These are phyloP conservation scores for Malus orientalis DNA, from an alignment of 306 rosid species.

Conservation along the genomic window DNA sequence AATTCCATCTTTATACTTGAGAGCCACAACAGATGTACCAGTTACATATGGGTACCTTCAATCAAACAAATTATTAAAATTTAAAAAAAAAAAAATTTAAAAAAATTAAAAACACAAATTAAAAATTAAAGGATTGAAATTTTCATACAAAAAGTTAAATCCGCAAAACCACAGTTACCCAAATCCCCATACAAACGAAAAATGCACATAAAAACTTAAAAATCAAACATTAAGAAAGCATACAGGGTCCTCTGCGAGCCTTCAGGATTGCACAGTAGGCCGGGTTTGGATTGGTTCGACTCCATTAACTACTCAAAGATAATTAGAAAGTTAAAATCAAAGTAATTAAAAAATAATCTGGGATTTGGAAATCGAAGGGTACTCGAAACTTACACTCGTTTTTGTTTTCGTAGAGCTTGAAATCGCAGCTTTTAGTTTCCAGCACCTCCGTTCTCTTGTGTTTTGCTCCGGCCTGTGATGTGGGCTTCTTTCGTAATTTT, in stretches of 20 bases:
- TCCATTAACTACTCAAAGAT: constrained; percentile 18
- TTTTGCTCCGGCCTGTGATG: too few species aligned
- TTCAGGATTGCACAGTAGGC: constrained; percentile 19
- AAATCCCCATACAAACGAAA: background rate
- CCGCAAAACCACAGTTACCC: background rate
- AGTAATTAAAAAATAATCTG: background rate
- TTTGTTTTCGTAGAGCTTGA: background rate
- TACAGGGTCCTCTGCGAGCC: constrained; percentile 63
- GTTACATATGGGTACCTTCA: constrained; percentile 85
- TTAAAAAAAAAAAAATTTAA: too few species aligned
- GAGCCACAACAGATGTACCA: constrained; percentile 82
- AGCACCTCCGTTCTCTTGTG: too few species aligned
- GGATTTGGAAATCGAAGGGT: background rate
- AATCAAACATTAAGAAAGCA: background rate
- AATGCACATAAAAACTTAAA: background rate
- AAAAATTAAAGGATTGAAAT: background rate
- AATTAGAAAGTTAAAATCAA: background rate
- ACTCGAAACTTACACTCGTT: background rate
- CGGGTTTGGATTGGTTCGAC: constrained; percentile 24
- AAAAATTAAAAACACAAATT: background rate
- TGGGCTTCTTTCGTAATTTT: too few species aligned
- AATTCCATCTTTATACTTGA: constrained; percentile 92
- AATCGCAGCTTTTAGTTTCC: too few species aligned
- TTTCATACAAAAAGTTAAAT: background rate
- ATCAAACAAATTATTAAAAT: background rate